Evolutionary conservation across 495 filamentous ascomycete species (phyloP), one percentile per base, ranked within the genome.

Genomic region (Penicillium egyptiacum): DNA sequence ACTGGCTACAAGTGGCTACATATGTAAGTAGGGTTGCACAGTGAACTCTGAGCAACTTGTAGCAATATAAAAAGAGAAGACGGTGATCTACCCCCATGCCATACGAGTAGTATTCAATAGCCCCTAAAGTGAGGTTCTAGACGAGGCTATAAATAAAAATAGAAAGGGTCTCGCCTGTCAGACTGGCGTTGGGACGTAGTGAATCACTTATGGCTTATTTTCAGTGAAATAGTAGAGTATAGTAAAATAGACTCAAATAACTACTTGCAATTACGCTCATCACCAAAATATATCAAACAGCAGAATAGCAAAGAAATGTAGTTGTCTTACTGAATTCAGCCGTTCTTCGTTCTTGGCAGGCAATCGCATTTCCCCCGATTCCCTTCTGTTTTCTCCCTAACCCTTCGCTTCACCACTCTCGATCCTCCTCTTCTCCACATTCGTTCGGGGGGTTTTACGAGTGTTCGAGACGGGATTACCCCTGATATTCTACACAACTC

Each of bases 391-490:
- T 64, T 69, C 47, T 49, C 58, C 60, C 58, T 63, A 55, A 55
- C 52, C 30, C 31, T 45, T 46, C 35, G 23, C 39, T n/a, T 53
- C 51, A 19, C 20, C 28, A 37, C 5, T 39, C 53, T 17, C 35
- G 35, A 37, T n/a, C 55, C 53, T 57, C 55, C 50, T 62, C 31
- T 57, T 55, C 23, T 59, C 66, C 64, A 65, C 66, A 67, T 64
- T 69, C 66, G 64, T 69, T 67, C 59, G 55, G 64, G 66, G 66
- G 66, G 66, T 58, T 64, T 59, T 57, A 28, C 42, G 23, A 42
- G 51, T 44, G 30, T 31, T 40, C 35, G 33, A 53, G 46, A 45
- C 33, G 33, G 37, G 44, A 59, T 54, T 22, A 49, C 54, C 40
- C 51, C 17, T 51, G 48, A 48, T 28, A 28, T 53, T 41, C 23